Evolutionary conservation across 2,329 filamentous ascomycete species (phyloP).

Genomic region (Xylariales sp.): DNA sequence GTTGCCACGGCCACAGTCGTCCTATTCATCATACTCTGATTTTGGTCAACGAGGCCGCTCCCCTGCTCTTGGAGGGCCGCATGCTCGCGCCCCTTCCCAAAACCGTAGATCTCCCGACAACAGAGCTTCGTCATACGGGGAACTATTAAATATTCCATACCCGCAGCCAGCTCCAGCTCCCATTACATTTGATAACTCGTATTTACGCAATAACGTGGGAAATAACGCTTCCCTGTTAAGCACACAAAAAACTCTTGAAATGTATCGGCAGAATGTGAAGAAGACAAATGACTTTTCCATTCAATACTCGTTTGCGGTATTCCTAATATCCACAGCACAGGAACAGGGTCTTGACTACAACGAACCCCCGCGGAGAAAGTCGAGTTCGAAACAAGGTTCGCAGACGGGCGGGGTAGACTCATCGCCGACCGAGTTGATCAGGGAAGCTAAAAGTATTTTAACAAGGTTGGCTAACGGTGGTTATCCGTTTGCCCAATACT

Average conservation of each 20-base stretch:
- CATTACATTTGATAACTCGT: constrained; percentile 81
- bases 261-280: constrained; percentile 97
- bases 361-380: constrained; percentile 59
- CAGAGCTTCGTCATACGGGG: constrained; percentile 65
- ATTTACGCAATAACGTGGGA: constrained; percentile 82
- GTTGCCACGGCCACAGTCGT: constrained; percentile 76
- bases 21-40: constrained; percentile 81
- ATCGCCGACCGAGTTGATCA: constrained; percentile 76
- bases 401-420: constrained; percentile 52
- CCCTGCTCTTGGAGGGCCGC: constrained; percentile 56
- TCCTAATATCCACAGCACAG: constrained; percentile 89
- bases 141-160: constrained; percentile 77
- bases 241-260: constrained; percentile 92
- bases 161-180: constrained; percentile 78
- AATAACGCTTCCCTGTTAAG: constrained; percentile 91
- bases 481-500: constrained; percentile 98
- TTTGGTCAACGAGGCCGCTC: constrained; percentile 72
- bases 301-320: constrained; percentile 96
- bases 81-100: constrained; percentile 62
- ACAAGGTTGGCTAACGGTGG: constrained; percentile 86
- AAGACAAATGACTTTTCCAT: constrained; percentile 92
- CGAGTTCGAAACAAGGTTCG: constrained; percentile 56
- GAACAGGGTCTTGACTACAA: constrained; percentile 73
- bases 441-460: constrained; percentile 89
- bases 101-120: constrained; percentile 68